Conservation (phyloP, 192 early-diverging fungal genomes). For the Coemansia sp. region DNA sequence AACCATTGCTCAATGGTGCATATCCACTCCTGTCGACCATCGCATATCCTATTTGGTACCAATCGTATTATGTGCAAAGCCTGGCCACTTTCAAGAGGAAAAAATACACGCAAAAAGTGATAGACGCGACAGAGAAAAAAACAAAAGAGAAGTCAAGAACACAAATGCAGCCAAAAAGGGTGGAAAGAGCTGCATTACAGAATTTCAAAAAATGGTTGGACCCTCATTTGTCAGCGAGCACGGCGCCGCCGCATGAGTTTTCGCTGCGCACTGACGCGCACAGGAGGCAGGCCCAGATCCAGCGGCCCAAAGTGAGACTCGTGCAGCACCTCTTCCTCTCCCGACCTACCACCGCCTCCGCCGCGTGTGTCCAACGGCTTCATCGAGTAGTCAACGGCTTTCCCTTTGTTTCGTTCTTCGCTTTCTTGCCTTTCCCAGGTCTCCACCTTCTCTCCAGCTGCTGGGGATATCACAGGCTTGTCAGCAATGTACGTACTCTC, state of each 20-base stretch:
- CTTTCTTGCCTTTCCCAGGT: constrained; percentile 1
- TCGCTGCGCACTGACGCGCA: constrained; percentile 48
- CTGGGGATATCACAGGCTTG: background rate
- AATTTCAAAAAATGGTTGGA: background rate
- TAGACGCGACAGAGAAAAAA: constrained; percentile 8
- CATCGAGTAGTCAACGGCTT: constrained; percentile 19
- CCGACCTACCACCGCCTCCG: background rate
- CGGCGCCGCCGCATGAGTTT: constrained; percentile 35
- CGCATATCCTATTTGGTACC: constrained; percentile 3
- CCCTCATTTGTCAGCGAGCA: constrained; percentile 6
- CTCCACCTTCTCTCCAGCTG: background rate
- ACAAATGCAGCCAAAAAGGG: background rate
- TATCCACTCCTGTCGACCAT: constrained; percentile 32
- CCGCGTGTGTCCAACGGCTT: background rate
- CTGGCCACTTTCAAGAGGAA: constrained; percentile 12
- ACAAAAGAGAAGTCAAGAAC: constrained; percentile 8
- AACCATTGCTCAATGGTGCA: constrained; percentile 23
- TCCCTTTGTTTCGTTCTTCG: constrained; percentile 31
- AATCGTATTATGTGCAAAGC: background rate
- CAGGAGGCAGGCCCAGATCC: constrained; percentile 47
- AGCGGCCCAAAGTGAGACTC: constrained; percentile 50
- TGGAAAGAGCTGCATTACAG: background rate
- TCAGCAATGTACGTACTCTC: background rate
- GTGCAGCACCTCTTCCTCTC: constrained; percentile 20
- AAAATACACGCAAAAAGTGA: constrained; percentile 6